Evolutionary conservation across 2,329 filamentous ascomycete species (phyloP), one percentile per base, ranked within the genome.

Genomic region (Huntiella moniliformis): DNA sequence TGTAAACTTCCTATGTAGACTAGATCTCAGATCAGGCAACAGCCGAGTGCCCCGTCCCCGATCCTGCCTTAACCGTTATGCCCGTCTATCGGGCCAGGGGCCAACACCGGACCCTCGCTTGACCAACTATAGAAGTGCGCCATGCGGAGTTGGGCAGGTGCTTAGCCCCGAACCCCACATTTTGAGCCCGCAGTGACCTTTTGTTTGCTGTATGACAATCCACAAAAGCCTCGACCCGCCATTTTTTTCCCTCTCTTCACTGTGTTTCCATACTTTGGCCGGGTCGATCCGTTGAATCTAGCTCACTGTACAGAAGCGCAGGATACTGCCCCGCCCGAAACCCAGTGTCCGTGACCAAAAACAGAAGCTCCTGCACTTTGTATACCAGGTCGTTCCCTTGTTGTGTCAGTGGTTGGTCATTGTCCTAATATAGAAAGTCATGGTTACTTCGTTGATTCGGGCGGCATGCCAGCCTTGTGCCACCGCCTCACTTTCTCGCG

Each of bases 401-500:
- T 28, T 28, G 22, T 28, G 22, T 28, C 22, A 28, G 22, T 28
- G 22, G 22, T 28, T 28, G 22, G 22, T 28, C 22, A 28, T 28
- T 28, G 44, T 44, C 12, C 13, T 15, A 47, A 44, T 31, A 18
- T 43, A 15, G 18, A 28, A 33, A 40, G 28, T 13, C 41, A 49
- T 49, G 47, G 31, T 39, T 39, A 39, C 36, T 43, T 43, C 35
- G 34, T 35, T 38, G 7, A 31, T 45, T 31, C 45, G 40, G 43
- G 40, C 38, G 44, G 22, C 22, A 28, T 44, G 39, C 13, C 47
- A 49, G 47, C 47, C 44, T 49, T 44, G 47, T 46, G 47, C 47
- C 17, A 32, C 42, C 13, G 40, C 34, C 34, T 36, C 40, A 41
- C 46, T 33, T 39, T 35, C 42, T 28, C 17, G 10, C 12, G 35